These are phyloP conservation scores for Mycena vitilis DNA, from an alignment of 768 basidiomycete species.

Conservation along the genomic window DNA sequence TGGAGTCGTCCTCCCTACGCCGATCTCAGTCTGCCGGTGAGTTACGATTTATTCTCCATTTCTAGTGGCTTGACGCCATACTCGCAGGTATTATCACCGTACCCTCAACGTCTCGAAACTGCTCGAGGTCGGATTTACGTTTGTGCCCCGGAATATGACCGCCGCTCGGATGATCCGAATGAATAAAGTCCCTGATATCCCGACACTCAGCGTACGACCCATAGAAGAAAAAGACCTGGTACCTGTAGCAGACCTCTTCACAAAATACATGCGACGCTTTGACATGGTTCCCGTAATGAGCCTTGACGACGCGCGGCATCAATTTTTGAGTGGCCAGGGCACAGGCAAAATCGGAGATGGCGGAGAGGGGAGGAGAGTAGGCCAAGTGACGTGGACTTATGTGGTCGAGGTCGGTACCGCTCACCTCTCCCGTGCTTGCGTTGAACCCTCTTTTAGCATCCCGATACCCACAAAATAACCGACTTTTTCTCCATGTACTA, in stretches of 20 bases:
- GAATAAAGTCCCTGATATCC: slow-evolving; percentile 71
- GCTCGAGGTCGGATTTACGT: slow-evolving; percentile 90
- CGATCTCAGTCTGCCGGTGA: slow-evolving; percentile 86
- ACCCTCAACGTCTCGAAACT: slow-evolving; percentile 93
- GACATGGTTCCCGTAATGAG: slow-evolving; percentile 82
- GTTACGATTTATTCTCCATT: slow-evolving; percentile 37
- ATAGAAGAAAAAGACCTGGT: slow-evolving; percentile 86
- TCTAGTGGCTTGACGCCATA: slow-evolving; percentile 22
- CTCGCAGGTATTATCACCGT: slow-evolving; percentile 87
- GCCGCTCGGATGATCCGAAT: slow-evolving; percentile 89
- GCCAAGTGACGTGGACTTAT: slow-evolving; percentile 95
- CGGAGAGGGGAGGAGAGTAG: slow-evolving; percentile 64
- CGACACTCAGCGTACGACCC: slow-evolving; percentile 81
- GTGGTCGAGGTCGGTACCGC: slow-evolving; percentile 83
- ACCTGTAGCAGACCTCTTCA: slow-evolving; percentile 76
- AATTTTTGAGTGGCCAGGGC: slow-evolving; percentile 89
- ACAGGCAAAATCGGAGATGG: slow-evolving; percentile 63
- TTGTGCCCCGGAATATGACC: slow-evolving; percentile 87
- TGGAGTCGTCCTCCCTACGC: slow-evolving; percentile 93
- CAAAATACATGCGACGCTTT: slow-evolving; percentile 86
- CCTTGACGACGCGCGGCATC: slow-evolving; percentile 85
- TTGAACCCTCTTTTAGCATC: slow-evolving; percentile 66
- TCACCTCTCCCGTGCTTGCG: neutral
- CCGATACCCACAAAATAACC: slow-evolving; percentile 83
- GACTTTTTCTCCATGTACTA: slow-evolving; percentile 98